Evolutionary conservation across 129 eudicot species (phyloP).

Genomic region (Chrysanthemum lavandulifolium): DNA sequence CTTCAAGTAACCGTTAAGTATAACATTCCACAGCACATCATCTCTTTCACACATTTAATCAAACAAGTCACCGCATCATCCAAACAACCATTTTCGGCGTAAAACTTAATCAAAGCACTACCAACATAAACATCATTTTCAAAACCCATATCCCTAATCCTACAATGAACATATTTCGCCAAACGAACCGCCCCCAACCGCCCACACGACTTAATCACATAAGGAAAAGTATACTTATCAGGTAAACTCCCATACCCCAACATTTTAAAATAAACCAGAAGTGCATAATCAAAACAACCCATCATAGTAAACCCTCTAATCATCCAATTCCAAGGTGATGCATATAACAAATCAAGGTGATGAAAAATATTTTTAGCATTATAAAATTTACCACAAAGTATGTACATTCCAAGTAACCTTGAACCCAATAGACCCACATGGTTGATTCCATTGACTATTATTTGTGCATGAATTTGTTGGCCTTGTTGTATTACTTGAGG

Average conservation of each 20-base stretch:
- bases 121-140: constrained; percentile 70
- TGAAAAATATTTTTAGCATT: constrained; percentile 53
- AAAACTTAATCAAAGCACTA: constrained; percentile 69
- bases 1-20: constrained; percentile 67
- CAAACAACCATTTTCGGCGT: constrained; percentile 59
- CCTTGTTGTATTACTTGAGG: constrained; percentile 36
- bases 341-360: constrained; percentile 55
- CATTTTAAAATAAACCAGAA: constrained; percentile 74
- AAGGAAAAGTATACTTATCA: constrained; percentile 81
- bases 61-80: constrained; percentile 62
- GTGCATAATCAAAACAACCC: constrained; percentile 55
- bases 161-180: constrained; percentile 45
- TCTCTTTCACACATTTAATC: constrained; percentile 73
- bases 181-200: constrained; percentile 46
- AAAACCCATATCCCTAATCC: constrained; percentile 46
- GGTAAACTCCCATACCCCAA: constrained; percentile 53
- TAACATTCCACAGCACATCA: constrained; percentile 75
- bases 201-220: constrained; percentile 75
- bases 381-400: constrained; percentile 33
- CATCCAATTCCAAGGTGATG: constrained; percentile 96
- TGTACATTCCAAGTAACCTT: constrained; percentile 62
- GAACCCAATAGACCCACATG: constrained; percentile 64
- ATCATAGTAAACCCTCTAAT: constrained; percentile 70
- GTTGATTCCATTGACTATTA: constrained; percentile 55
- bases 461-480: constrained; percentile 73